phyloP scores from a whole-genome alignment of 2,329 filamentous ascomycete genomes.

The Didymella keratinophila region DNA sequence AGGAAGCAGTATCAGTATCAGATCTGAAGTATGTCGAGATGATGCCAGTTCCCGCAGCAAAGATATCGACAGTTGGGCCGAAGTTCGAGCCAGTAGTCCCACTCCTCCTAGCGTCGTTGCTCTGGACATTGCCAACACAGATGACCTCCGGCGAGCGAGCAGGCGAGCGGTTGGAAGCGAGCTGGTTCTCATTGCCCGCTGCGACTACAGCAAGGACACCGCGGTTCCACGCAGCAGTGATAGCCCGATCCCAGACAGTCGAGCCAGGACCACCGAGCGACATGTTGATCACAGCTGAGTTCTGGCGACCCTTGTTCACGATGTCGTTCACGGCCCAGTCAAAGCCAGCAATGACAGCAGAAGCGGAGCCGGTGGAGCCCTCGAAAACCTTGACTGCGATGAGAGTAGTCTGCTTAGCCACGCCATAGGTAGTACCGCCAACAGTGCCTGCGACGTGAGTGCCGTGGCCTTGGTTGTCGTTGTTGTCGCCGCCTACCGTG shows the following conservation, averaged over 20 bases:
- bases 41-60: constrained; percentile 49
- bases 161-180: constrained; percentile 41
- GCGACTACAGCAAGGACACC: constrained; percentile 49
- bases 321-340: constrained; percentile 49
- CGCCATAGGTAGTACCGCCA: constrained; percentile 42
- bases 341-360: constrained; percentile 41
- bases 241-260: constrained; percentile 43
- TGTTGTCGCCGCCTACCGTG: constrained; percentile 30
- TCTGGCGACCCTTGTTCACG: constrained; percentile 36
- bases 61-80: constrained; percentile 50
- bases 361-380: constrained; percentile 25
- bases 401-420: constrained; percentile 46
- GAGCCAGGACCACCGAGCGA: constrained; percentile 45
- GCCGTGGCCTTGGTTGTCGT: constrained; percentile 43
- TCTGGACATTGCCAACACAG: constrained; percentile 48
- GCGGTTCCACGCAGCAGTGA: constrained; percentile 40
- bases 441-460: constrained; percentile 47
- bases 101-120: constrained; percentile 28
- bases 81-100: constrained; percentile 46
- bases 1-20: constrained; percentile 52
- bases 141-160: constrained; percentile 46
- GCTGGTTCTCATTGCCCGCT: constrained; percentile 45
- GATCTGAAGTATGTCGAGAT: constrained; percentile 57
- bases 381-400: constrained; percentile 50
- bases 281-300: constrained; percentile 49